Evolutionary conservation across 2,329 filamentous ascomycete genomes (phyloP).

Genomic region (Fusarium tupiense): DNA sequence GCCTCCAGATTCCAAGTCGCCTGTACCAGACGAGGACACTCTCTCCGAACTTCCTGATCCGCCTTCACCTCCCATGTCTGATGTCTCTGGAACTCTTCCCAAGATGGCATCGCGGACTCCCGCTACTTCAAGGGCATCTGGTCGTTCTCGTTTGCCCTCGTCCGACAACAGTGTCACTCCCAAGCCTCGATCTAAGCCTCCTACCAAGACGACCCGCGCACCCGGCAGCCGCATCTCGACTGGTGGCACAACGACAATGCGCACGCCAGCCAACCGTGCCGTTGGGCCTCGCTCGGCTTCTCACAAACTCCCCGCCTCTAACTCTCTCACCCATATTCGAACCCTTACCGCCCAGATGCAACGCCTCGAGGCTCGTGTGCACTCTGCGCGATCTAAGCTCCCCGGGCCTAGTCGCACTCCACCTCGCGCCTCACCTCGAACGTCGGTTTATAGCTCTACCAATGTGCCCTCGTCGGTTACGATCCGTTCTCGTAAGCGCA

Average conservation of each 20-base stretch:
- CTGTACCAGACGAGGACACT: constrained; percentile 59
- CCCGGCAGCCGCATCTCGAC: constrained; percentile 58
- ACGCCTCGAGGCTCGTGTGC: constrained; percentile 91
- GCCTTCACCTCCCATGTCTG: constrained; percentile 93
- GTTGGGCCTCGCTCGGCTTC: constrained; percentile 66
- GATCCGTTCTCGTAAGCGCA: constrained; percentile 76
- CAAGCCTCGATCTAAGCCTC: constrained; percentile 64
- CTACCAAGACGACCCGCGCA: constrained; percentile 45
- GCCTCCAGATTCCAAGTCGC: constrained; percentile 77
- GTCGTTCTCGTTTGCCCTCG: constrained; percentile 59
- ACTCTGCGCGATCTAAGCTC: constrained; percentile 89
- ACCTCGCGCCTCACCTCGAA: constrained; percentile 80
- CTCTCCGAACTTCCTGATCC: constrained; percentile 79
- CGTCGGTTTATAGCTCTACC: constrained; percentile 51
- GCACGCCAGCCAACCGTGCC: constrained; percentile 57
- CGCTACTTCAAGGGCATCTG: constrained; percentile 47
- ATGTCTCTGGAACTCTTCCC: constrained; percentile 73
- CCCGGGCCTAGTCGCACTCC: constrained; percentile 83
- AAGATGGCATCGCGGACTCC: constrained; percentile 56
- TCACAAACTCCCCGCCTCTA: constrained; percentile 65
- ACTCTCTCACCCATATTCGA: constrained; percentile 90
- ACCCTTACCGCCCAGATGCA: constrained; percentile 97
- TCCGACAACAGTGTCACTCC: constrained; percentile 64
- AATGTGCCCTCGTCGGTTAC: constrained; percentile 67
- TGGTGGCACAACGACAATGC: constrained; percentile 56